These are phyloP conservation scores for Marasmius sp. DNA, from an alignment of 1,284 basidiomycete species.

Conservation along the genomic window DNA sequence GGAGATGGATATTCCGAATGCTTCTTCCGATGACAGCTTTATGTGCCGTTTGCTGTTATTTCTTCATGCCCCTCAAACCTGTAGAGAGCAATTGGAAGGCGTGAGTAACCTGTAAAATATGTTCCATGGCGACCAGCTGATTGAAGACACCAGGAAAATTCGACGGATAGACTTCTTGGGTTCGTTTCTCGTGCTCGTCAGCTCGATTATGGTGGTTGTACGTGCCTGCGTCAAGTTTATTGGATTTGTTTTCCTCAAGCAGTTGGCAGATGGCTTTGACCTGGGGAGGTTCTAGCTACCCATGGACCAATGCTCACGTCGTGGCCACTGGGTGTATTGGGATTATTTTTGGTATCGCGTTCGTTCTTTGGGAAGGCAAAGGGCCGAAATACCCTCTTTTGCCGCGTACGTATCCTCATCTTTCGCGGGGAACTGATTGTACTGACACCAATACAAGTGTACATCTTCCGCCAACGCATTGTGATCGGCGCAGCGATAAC, in stretches of 20 bases:
- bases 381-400: slow-evolving; percentile 4
- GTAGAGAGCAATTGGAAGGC: slow-evolving; percentile 18
- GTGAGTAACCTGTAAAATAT: slow-evolving; percentile 4
- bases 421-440: not conserved
- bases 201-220: slow-evolving; percentile 17
- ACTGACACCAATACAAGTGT: not conserved
- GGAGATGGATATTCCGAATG: slow-evolving; percentile 23
- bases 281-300: slow-evolving; percentile 19
- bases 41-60: slow-evolving; percentile 16
- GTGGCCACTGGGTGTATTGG: slow-evolving; percentile 15
- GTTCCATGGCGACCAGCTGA: no score
- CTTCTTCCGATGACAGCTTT: slow-evolving; percentile 13
- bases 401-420: not conserved
- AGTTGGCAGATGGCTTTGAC: slow-evolving; percentile 17
- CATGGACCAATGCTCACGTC: slow-evolving; percentile 12
- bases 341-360: slow-evolving; percentile 9
- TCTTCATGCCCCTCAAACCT: slow-evolving; percentile 21
- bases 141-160: slow-evolving; percentile 13
- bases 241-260: not conserved
- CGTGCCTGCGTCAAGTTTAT: not conserved
- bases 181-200: slow-evolving; percentile 14
- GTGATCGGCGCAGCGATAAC: slow-evolving; percentile 22
- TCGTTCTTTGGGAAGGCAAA: slow-evolving; percentile 20
- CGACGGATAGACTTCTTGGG: slow-evolving; percentile 17
- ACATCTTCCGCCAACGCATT: slow-evolving; percentile 20